Percentiles rank a stretch among this genome's conserved stretches.
Evolutionary conservation across 1,284 basidiomycete genomes (phyloP).

Genomic region (Ceratobasidium sp.): DNA sequence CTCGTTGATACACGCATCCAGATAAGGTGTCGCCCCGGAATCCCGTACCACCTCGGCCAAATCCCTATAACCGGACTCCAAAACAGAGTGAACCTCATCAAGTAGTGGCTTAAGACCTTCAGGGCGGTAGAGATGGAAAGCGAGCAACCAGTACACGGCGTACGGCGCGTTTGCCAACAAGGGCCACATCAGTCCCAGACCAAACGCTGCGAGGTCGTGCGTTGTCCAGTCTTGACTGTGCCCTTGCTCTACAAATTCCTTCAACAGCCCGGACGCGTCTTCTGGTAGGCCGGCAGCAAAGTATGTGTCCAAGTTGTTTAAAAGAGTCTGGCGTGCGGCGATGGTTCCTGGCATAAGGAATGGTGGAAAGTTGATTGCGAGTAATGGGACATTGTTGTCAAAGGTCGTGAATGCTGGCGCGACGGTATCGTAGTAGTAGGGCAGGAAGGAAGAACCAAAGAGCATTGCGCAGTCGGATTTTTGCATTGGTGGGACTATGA

Average conservation of each 20-base stretch:
- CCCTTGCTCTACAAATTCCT: constrained; percentile 49
- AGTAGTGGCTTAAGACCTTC: constrained; percentile 49
- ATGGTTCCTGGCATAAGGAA: constrained; percentile 41
- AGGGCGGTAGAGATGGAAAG: constrained; percentile 52
- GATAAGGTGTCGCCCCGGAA: constrained; percentile 28
- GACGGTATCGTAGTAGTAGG: constrained; percentile 20
- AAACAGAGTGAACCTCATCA: constrained; percentile 51
- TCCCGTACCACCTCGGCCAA: constrained; percentile 20
- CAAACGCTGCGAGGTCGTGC: constrained; percentile 49
- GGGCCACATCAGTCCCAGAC: constrained; percentile 52
- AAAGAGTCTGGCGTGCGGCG: constrained; percentile 48
- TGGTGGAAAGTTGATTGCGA: constrained; percentile 51
- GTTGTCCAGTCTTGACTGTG: constrained; percentile 48
- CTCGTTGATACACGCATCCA: constrained; percentile 42
- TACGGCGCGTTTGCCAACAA: constrained; percentile 54
- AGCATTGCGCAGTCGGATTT: constrained; percentile 44
- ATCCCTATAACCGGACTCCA: constrained; percentile 17
- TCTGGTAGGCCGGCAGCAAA: constrained; percentile 49
- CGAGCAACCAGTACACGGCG: constrained; percentile 52
- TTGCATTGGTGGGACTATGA: constrained; percentile 21
- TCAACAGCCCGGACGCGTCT: constrained; percentile 24
- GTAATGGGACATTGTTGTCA: constrained; percentile 53
- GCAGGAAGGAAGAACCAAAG: constrained; percentile 50
- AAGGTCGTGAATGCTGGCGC: constrained; percentile 51
- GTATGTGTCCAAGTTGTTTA: constrained; percentile 50